Percentiles rank a stretch among this genome's conserved stretches.
Conservation (phyloP, 208 protist species). For the Naegleria fowleri region DNA sequence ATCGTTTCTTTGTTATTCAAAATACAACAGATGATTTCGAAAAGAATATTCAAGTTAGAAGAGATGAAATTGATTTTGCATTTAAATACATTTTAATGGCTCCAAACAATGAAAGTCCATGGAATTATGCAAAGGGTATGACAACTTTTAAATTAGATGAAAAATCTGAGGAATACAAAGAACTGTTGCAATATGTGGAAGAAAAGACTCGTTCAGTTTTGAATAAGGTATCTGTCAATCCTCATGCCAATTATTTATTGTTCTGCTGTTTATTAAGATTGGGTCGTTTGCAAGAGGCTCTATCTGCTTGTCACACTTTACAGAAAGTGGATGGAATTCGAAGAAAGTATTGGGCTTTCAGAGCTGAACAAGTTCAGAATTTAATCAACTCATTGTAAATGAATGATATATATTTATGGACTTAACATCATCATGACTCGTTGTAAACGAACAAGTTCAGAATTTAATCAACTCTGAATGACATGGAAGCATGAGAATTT, state of each 20-base stretch:
- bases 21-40: neutral
- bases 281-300: neutral
- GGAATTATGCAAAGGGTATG: constrained; percentile 28
- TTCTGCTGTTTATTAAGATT: neutral
- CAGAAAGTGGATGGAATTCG: neutral
- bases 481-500: too few relatives aligned
- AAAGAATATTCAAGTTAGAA: constrained; percentile 20
- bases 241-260: neutral
- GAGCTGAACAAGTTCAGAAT: neutral
- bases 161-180: neutral
- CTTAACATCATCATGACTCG: too few relatives aligned
- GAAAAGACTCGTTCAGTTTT: neutral
- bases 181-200: neutral
- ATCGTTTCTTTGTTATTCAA: constrained; percentile 60
- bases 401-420: too few relatives aligned
- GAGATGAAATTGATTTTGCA: constrained; percentile 45
- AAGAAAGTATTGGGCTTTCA: neutral
- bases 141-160: neutral
- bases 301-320: neutral
- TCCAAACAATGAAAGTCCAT: constrained; percentile 56
- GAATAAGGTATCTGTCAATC: neutral
- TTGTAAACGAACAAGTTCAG: too few relatives aligned
- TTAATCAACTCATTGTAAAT: neutral
- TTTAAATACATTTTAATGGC: constrained; percentile 35
- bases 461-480: neutral